Conservation (phyloP, 2,329 filamentous ascomycete genomes). For the Biscogniauxia mediterranea region DNA sequence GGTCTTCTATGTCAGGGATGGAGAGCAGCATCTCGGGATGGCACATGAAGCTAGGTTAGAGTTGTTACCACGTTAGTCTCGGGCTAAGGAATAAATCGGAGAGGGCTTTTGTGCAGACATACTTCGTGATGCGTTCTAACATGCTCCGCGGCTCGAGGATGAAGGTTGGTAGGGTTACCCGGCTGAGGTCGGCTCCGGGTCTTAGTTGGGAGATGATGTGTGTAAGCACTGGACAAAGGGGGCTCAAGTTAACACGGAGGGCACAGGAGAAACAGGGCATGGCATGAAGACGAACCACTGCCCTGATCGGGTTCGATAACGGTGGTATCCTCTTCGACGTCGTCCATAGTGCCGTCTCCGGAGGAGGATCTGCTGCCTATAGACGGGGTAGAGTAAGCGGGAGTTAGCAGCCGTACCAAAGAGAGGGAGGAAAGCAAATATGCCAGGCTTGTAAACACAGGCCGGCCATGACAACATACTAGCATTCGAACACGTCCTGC, state of each 20-base stretch:
- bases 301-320: conserved; percentile 90
- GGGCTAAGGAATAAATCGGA: neutral
- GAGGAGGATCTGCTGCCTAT: conserved; percentile 48
- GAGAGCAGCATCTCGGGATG: conserved; percentile 93
- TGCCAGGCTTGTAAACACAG: neutral
- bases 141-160: conserved; percentile 97
- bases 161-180: conserved; percentile 93
- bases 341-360: conserved; percentile 50
- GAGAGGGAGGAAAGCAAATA: no score
- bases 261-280: neutral
- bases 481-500: conserved; percentile 29
- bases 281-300: conserved; percentile 64
- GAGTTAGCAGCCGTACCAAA: conserved; percentile 1
- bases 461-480: conserved; percentile 21
- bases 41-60: conserved; percentile 82
- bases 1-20: conserved; percentile 85
- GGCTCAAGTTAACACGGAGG: conserved; percentile 14
- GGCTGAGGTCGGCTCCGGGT: conserved; percentile 90
- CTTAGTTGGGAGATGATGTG: conserved; percentile 97
- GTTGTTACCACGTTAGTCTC: conserved; percentile 13
- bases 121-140: conserved; percentile 99
- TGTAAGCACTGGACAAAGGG: conserved; percentile 68
- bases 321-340: conserved; percentile 69
- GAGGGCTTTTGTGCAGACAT: conserved; percentile 34
- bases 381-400: neutral